Evolutionary conservation across 257 asterid species (phyloP).

Genomic region (Catharanthus roseus): DNA sequence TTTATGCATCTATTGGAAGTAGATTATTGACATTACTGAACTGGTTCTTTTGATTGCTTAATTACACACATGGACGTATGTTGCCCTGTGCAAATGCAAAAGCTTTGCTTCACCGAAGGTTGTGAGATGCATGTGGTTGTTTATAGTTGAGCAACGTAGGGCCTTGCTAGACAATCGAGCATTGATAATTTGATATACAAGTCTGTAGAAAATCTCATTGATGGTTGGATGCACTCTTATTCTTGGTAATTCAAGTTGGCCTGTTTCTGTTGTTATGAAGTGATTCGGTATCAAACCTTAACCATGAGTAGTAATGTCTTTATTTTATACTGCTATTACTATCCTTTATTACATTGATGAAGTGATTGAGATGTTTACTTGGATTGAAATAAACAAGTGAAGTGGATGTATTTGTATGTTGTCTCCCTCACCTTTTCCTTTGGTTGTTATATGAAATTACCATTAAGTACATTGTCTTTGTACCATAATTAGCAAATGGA

Average conservation of each 20-base stretch:
- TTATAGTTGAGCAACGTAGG: not conserved
- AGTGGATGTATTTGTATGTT: too few relatives aligned
- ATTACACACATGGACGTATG: not conserved
- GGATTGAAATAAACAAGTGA: not conserved
- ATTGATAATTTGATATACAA: too few relatives aligned
- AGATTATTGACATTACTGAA: not conserved
- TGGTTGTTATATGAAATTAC: not conserved
- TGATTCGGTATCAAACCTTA: not conserved
- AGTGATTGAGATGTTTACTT: not conserved
- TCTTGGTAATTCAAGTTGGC: not conserved
- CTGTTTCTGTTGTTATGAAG: not conserved
- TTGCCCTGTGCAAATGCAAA: not conserved
- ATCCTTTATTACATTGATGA: too few relatives aligned
- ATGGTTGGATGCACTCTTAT: not conserved
- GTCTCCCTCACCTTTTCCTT: not conserved
- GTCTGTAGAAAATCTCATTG: too few relatives aligned
- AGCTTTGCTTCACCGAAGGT: not conserved
- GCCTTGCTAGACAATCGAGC: too few relatives aligned
- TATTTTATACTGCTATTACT: not conserved
- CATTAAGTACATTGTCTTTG: not conserved
- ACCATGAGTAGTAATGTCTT: not conserved
- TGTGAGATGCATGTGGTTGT: not conserved
- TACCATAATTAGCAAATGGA: not conserved
- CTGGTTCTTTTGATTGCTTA: conserved; percentile 2
- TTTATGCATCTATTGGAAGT: too few relatives aligned